Percentiles rank a stretch among this genome's conserved stretches.
phyloP scores from a whole-genome alignment of 768 basidiomycete genomes.

The Leccinellum luteum region DNA sequence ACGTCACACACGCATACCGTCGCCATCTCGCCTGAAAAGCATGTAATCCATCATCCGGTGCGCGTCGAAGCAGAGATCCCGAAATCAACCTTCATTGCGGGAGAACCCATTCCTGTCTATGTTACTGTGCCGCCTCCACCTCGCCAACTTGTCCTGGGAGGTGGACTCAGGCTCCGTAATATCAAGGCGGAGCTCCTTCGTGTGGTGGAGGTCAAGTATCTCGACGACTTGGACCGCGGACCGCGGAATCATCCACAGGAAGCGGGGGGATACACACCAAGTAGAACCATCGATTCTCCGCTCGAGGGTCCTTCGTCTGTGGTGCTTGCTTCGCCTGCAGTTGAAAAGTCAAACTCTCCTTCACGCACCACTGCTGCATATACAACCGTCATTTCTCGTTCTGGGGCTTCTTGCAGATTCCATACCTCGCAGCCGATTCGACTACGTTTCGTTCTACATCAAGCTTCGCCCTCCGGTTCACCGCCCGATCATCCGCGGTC shows the following conservation, averaged over 20 bases:
- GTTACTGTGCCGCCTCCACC: slow-evolving; percentile 76
- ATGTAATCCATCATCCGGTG: slow-evolving; percentile 59
- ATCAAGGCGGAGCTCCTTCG: slow-evolving; percentile 78
- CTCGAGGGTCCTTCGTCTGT: slow-evolving; percentile 34
- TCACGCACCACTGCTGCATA: slow-evolving; percentile 41
- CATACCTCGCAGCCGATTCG: slow-evolving; percentile 72
- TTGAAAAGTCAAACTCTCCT: slow-evolving; percentile 36
- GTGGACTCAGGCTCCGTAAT: slow-evolving; percentile 74
- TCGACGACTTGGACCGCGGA: slow-evolving; percentile 36
- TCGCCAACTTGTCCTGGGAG: slow-evolving; percentile 62
- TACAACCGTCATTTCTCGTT: slow-evolving; percentile 66
- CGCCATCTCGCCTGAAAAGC: slow-evolving; percentile 58
- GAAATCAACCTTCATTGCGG: slow-evolving; percentile 64
- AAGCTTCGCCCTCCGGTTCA: slow-evolving; percentile 48
- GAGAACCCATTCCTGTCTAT: slow-evolving; percentile 77
- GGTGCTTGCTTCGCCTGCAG: slow-evolving; percentile 13
- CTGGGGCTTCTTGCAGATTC: slow-evolving; percentile 91
- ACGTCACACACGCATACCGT: slow-evolving; percentile 59
- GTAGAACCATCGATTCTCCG: slow-evolving; percentile 13
- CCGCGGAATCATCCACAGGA: slow-evolving; percentile 28
- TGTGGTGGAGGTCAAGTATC: slow-evolving; percentile 52
- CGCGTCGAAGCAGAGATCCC: slow-evolving; percentile 69
- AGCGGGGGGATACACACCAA: slow-evolving; percentile 13
- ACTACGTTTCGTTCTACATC: slow-evolving; percentile 80
- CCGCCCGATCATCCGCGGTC: slow-evolving; percentile 45